These are phyloP conservation scores for Hypholoma sublateritium DNA, from an alignment of 768 basidiomycete genomes.

Conservation along the genomic window DNA sequence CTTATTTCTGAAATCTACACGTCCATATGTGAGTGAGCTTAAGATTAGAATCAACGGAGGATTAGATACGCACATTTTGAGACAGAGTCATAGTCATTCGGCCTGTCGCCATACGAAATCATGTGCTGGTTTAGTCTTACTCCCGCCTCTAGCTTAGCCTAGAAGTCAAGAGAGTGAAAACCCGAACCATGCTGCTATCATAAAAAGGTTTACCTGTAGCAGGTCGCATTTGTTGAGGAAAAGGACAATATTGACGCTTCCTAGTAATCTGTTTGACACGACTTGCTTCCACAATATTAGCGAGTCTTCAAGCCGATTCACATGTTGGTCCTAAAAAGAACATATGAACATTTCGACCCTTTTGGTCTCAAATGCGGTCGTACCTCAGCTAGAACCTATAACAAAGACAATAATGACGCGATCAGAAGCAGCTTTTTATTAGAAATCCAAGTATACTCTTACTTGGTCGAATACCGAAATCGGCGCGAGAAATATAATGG, in stretches of 20 bases:
- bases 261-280: slow-evolving; percentile 70
- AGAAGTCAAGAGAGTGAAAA: slow-evolving; percentile 4
- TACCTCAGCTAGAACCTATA: slow-evolving; percentile 70
- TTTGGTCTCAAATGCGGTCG: slow-evolving; percentile 14
- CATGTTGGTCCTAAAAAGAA: slow-evolving; percentile 56
- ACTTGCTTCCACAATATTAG: slow-evolving; percentile 72
- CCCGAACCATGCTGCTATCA: slow-evolving; percentile 2
- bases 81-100: slow-evolving; percentile 78
- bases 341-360: slow-evolving; percentile 2
- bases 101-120: slow-evolving; percentile 67
- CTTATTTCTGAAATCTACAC: slow-evolving; percentile 69
- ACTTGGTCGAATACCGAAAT: slow-evolving; percentile 86
- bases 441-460: slow-evolving; percentile 3
- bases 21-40: not conserved
- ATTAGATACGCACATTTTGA: slow-evolving; percentile 58
- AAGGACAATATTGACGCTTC: slow-evolving; percentile 74
- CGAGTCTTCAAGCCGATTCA: slow-evolving; percentile 82
- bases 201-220: slow-evolving; percentile 49
- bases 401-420: slow-evolving; percentile 1
- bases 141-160: slow-evolving; percentile 78
- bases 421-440: not conserved
- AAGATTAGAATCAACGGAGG: slow-evolving; percentile 1
- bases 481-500: slow-evolving; percentile 86
- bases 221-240: slow-evolving; percentile 85
- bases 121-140: slow-evolving; percentile 71